A percentile compares a stretch with the other conserved stretches of the same genome.
These are phyloP conservation scores for Schrenkiella parvula DNA, from an alignment of 345 rosid species.

Conservation along the genomic window DNA sequence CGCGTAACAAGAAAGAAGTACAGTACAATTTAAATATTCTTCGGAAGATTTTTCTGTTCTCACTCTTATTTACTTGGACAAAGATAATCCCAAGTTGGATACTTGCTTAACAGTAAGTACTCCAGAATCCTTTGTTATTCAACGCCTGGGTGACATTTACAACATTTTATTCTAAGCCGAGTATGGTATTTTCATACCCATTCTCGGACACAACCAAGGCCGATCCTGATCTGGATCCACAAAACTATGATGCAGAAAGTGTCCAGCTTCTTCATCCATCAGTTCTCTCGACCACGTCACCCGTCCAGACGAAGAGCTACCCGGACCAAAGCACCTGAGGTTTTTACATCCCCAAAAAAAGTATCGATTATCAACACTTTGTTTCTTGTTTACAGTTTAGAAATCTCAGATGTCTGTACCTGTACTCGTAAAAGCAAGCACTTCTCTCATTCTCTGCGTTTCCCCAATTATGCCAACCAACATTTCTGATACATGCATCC, in stretches of 20 bases:
- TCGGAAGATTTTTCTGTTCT: background rate
- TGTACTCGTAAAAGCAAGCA: constrained; percentile 93
- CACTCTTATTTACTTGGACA: background rate
- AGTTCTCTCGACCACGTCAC: constrained; percentile 85
- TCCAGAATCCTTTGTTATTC: background rate
- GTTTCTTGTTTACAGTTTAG: background rate
- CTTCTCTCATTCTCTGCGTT: constrained; percentile 88
- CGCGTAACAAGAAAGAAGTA: background rate
- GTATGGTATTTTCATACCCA: constrained; percentile 69
- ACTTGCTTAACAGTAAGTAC: constrained; percentile 4
- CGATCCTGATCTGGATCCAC: constrained; percentile 66
- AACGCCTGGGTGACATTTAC: background rate
- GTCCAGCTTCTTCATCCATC: constrained; percentile 79
- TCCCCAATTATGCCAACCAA: constrained; percentile 94
- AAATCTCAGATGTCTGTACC: constrained; percentile 38
- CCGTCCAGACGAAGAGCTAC: constrained; percentile 68
- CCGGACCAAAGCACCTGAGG: constrained; percentile 83
- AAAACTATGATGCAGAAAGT: constrained; percentile 71
- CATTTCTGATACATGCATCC: constrained; percentile 66
- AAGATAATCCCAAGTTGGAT: background rate
- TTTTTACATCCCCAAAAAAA: background rate
- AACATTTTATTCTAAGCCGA: constrained; percentile 44
- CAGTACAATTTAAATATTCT: background rate
- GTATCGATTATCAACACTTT: background rate
- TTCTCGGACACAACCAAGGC: constrained; percentile 82